phyloP scores from a whole-genome alignment of 495 filamentous ascomycete genomes.

The Rhizodiscina lignyota region DNA sequence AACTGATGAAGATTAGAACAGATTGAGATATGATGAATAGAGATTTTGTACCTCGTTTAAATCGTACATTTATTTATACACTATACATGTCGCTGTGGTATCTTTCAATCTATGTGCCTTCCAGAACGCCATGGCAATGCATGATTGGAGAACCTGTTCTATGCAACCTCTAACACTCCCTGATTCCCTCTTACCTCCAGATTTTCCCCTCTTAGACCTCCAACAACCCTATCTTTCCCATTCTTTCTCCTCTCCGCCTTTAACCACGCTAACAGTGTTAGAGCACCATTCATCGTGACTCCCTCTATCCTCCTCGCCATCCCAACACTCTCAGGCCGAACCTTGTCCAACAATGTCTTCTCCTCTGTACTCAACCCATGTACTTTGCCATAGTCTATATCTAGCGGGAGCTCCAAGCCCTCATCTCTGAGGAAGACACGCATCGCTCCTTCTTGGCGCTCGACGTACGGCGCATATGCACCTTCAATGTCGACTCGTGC shows the following conservation, averaged over 20 bases:
- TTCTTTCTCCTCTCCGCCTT: constrained; percentile 16
- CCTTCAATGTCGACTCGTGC: constrained; percentile 63
- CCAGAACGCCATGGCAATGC: too few relatives aligned
- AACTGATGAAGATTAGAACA: too few relatives aligned
- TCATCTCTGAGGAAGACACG: constrained; percentile 60
- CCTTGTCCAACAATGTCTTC: constrained; percentile 44
- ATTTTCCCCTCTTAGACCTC: too few relatives aligned
- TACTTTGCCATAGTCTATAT: constrained; percentile 61
- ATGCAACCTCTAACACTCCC: too few relatives aligned
- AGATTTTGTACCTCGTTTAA: too few relatives aligned
- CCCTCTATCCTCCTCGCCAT: constrained; percentile 84
- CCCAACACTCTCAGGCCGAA: constrained; percentile 66
- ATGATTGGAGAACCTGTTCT: too few relatives aligned
- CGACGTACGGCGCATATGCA: constrained; percentile 70
- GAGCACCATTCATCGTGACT: constrained; percentile 43
- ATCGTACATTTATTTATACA: too few relatives aligned
- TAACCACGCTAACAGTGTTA: constrained; percentile 39
- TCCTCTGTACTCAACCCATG: constrained; percentile 66
- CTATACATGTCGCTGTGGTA: too few relatives aligned
- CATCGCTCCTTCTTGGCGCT: constrained; percentile 46
- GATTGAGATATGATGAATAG: too few relatives aligned
- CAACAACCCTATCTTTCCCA: too few relatives aligned
- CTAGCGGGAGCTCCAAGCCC: constrained; percentile 47
- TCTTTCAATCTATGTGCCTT: too few relatives aligned
- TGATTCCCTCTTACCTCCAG: too few relatives aligned